Percentiles rank a stretch among this genome's conserved stretches.
Conservation (phyloP, 179 eudicot genomes). For the Pouteria campechiana region DNA sequence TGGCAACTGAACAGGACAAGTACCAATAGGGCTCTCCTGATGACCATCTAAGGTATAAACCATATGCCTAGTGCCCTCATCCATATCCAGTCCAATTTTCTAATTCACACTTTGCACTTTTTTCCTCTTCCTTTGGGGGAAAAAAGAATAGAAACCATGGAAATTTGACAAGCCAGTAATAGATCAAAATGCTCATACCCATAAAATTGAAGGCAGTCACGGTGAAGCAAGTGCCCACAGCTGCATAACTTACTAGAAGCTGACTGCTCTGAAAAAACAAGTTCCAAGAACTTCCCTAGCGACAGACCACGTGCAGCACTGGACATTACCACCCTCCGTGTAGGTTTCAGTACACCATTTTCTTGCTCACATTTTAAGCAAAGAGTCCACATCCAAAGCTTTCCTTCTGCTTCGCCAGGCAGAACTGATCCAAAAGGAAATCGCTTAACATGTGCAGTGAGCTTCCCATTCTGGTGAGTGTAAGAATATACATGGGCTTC, state of each 20-base stretch:
- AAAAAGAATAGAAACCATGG: too few species aligned
- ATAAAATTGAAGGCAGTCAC: conserved; percentile 81
- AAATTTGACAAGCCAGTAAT: too few species aligned
- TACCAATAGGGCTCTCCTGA: too few species aligned
- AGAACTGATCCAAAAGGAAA: conserved; percentile 26
- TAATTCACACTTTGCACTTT: too few species aligned
- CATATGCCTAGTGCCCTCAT: too few species aligned
- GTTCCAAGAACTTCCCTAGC: conserved; percentile 95
- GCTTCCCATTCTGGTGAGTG: conserved; percentile 81
- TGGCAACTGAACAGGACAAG: too few species aligned
- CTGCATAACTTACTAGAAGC: conserved; percentile 39
- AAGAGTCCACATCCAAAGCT: conserved; percentile 98
- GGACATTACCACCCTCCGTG: conserved; percentile 75
- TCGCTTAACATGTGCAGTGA: conserved; percentile 60
- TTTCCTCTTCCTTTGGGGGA: too few species aligned
- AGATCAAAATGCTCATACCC: conserved; percentile 54
- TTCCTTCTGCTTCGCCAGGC: conserved; percentile 67
- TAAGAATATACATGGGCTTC: conserved; percentile 71
- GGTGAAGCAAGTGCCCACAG: conserved; percentile 88
- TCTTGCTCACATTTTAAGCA: conserved; percentile 65
- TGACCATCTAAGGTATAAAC: too few species aligned
- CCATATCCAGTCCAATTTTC: too few species aligned
- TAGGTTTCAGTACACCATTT: conserved; percentile 35
- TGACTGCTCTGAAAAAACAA: conserved; percentile 68
- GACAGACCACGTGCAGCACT: conserved; percentile 76